These are phyloP conservation scores for Dactylonectria estremocensis DNA, from an alignment of 2,329 filamentous ascomycete species.

Conservation along the genomic window DNA sequence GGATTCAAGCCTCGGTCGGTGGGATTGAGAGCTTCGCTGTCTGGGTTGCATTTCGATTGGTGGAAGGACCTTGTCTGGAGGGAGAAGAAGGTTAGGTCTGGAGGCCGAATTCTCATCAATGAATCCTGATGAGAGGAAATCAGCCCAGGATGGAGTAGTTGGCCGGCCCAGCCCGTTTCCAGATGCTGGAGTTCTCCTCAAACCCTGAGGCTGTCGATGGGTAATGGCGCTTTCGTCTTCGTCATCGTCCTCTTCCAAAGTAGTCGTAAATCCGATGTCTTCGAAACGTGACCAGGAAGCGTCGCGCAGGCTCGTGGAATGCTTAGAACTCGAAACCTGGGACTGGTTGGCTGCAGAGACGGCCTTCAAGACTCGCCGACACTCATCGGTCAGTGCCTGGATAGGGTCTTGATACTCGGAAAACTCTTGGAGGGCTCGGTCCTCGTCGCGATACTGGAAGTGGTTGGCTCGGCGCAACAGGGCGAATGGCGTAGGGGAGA, in stretches of 20 bases:
- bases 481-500: slow-evolving; percentile 95
- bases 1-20: slow-evolving; percentile 79
- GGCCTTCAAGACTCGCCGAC: slow-evolving; percentile 87
- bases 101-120: slow-evolving; percentile 77
- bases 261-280: slow-evolving; percentile 89
- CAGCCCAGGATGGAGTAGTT: slow-evolving; percentile 97
- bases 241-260: slow-evolving; percentile 79
- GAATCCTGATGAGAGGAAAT: slow-evolving; percentile 96
- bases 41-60: slow-evolving; percentile 82
- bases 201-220: slow-evolving; percentile 60
- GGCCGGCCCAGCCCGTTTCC: slow-evolving; percentile 82
- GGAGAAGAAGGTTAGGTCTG: slow-evolving; percentile 80
- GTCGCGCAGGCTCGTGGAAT: slow-evolving; percentile 82
- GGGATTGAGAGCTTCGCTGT: slow-evolving; percentile 89
- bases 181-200: slow-evolving; percentile 78
- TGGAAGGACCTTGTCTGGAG: slow-evolving; percentile 91
- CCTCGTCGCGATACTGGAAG: slow-evolving; percentile 94
- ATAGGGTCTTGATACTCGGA: slow-evolving; percentile 92
- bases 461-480: slow-evolving; percentile 91
- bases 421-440: slow-evolving; percentile 87
- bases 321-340: slow-evolving; percentile 78
- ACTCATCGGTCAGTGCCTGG: slow-evolving; percentile 91
- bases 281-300: slow-evolving; percentile 98
- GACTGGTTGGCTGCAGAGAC: slow-evolving; percentile 93
- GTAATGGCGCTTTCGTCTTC: slow-evolving; percentile 69